Evolutionary conservation across 2,329 filamentous ascomycete species (phyloP).

Genomic region (Pseudogymnoascus pannorum): DNA sequence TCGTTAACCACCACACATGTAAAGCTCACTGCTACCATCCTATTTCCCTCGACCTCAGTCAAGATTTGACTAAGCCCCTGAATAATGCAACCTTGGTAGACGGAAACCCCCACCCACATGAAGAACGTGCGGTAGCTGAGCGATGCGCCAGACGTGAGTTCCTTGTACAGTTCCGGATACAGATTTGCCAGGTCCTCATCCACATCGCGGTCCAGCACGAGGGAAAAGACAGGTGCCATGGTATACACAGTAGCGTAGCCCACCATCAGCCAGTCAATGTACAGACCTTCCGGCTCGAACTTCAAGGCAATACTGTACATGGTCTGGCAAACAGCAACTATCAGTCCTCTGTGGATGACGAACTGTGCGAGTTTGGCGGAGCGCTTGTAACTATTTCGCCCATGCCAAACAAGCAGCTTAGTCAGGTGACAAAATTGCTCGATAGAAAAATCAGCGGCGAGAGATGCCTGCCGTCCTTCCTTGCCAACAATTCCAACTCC

Average conservation of each 20-base stretch:
- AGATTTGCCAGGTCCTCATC: conserved; percentile 89
- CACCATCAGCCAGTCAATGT: conserved; percentile 94
- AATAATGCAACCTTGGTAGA: conserved; percentile 94
- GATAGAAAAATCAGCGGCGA: conserved; percentile 95
- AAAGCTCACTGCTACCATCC: conserved; percentile 86
- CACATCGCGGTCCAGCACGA: conserved; percentile 91
- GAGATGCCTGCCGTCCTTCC: conserved; percentile 87
- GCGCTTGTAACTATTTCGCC: conserved; percentile 93
- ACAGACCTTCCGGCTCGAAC: conserved; percentile 90
- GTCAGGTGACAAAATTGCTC: conserved; percentile 92
- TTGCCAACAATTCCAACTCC: conserved; percentile 98
- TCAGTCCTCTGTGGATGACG: conserved; percentile 92
- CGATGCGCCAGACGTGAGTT: conserved; percentile 81
- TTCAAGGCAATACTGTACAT: conserved; percentile 91
- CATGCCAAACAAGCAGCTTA: conserved; percentile 98
- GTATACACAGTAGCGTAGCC: conserved; percentile 97
- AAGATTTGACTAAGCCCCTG: conserved; percentile 90
- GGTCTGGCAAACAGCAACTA: conserved; percentile 92
- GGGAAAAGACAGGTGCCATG: conserved; percentile 82
- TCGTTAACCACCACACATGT: conserved; percentile 91
- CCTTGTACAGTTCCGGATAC: conserved; percentile 96
- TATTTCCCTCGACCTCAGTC: conserved; percentile 63
- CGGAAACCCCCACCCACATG: conserved; percentile 87
- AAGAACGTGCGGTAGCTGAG: conserved; percentile 93
- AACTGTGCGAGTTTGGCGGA: conserved; percentile 94